Evolutionary conservation across 805 yeast genomes (phyloP), one percentile per base, ranked within the genome.

Genomic region (Teunomyces pallodes): DNA sequence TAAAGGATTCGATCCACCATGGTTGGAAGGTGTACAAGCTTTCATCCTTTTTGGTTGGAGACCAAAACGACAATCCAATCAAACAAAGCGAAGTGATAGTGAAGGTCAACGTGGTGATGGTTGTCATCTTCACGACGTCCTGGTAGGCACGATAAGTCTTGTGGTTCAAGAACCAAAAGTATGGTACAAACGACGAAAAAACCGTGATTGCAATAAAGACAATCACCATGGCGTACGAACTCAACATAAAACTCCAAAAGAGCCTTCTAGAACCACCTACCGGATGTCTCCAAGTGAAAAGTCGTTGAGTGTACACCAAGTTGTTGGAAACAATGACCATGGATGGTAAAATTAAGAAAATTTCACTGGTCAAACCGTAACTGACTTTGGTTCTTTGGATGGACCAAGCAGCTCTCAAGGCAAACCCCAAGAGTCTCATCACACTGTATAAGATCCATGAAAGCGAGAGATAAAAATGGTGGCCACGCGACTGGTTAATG

Each of bases 1-100:
- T n/a, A 43, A 59, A 59, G 10, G 50, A 44, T 29, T 58, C 56
- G 30, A 58, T 57, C 61, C 62, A 59, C 63, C 63, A 59, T 2
- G 63, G 61, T 38, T 58, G 63, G 46, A 54, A 59, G 3, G 63
- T 59, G 45, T 55, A 55, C 43, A 56, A 49, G 31, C 39, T 47
- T 31, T 57, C 57, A 49, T 58, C 63, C 52, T 58, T 58, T 31
- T 46, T 43, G 32, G 62, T 55, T 24, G 61, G 61, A 17, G 53
- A 48, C 56, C 59, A 56, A 48, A 50, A 56, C n/a, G 63, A 50
- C 42, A 58, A 51, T 0, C 35, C 54, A 46, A 58, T 43, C 54
- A 59, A 57, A 6, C 33, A 6, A n/a, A 55, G 35, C 20, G 61
- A 33, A 3, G 57, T 52, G 17, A 58, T 44, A 5, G 54, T 35